Base-by-base conservation (phyloP, 2,329 filamentous ascomycete genomes). In the Cyphellophora europaea region DNA sequence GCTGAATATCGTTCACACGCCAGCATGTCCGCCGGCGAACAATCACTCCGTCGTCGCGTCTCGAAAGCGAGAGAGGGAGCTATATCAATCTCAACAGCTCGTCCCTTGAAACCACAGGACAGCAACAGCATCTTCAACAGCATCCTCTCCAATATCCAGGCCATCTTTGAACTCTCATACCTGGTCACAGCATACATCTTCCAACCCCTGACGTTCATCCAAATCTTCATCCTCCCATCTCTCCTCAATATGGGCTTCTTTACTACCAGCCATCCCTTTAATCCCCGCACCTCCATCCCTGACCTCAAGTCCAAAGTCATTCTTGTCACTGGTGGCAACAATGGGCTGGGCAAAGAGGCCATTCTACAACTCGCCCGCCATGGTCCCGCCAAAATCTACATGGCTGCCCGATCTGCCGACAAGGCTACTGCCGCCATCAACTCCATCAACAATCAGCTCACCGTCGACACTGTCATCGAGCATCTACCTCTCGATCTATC, bases 321-420 rank as follows among this genome's bases (percentile, higher is more conserved):
- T 27, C 52, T 72, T 11, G 53, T 73, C 4, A 72, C 69, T 2
- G 71, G 69, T 35, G 69, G 65, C 17, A 69, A 66, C 42, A 47
- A 53, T 16, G 66, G 65, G 6, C 54, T 67, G 16, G 66, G 66
- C 19, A 60, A 59, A 49, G 61, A 67, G 44, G 63, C 65, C 5
- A 51, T 71, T 28, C 48, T 61, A 21, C 59, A 66, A 34, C 57
- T 73, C 28, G 65, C 65, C n/a, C 58, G 56, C 37, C 71, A 74
- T 48, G 50, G 57, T 5, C 70, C 72, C 2, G 54, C 57, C 1
- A 64, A 71, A 37, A 67, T 77, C 41, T 75, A 69, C 54, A 62
- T 77, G 38, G 69, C 63, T 11, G 69, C 69, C 2, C 66, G 71
- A 30, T 66, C 57, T 13, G 54, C 54, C 32, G 44, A 50, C 27